Evolutionary conservation across 441 rosid genomes (phyloP).

Genomic region (Populus hybrid): DNA sequence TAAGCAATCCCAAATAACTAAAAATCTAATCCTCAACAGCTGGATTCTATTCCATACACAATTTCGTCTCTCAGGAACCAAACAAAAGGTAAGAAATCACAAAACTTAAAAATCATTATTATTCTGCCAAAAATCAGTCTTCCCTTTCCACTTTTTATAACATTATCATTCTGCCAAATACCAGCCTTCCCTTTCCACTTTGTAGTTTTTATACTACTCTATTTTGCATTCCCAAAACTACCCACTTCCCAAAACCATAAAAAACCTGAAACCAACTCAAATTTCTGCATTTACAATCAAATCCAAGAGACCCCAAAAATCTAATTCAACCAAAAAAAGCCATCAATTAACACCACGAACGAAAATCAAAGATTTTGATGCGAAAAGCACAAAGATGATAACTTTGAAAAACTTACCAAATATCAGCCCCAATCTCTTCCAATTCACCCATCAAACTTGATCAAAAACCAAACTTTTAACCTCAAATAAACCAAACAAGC

Average conservation of each 20-base stretch:
- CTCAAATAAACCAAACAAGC: conserved; percentile 13
- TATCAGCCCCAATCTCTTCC: too few species aligned
- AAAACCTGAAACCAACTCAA: neutral
- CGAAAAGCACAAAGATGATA: neutral
- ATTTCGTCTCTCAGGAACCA: neutral
- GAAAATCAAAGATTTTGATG: neutral
- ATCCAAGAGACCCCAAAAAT: neutral
- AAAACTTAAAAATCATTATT: neutral
- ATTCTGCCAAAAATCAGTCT: neutral
- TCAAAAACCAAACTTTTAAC: neutral
- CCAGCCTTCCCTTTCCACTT: neutral
- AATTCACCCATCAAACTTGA: conserved; percentile 35
- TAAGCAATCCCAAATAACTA: neutral
- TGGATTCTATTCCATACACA: neutral
- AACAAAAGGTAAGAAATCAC: neutral
- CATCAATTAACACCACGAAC: neutral
- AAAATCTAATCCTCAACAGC: neutral
- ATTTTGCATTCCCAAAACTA: neutral
- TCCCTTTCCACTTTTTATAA: neutral
- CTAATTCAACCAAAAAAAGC: neutral
- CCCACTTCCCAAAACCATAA: neutral
- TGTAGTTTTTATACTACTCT: neutral
- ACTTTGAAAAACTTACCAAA: neutral
- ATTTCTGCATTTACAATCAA: neutral
- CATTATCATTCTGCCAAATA: neutral